Evolutionary conservation across 495 filamentous ascomycete genomes (phyloP).

Genomic region (Hypoxylon fuscum): DNA sequence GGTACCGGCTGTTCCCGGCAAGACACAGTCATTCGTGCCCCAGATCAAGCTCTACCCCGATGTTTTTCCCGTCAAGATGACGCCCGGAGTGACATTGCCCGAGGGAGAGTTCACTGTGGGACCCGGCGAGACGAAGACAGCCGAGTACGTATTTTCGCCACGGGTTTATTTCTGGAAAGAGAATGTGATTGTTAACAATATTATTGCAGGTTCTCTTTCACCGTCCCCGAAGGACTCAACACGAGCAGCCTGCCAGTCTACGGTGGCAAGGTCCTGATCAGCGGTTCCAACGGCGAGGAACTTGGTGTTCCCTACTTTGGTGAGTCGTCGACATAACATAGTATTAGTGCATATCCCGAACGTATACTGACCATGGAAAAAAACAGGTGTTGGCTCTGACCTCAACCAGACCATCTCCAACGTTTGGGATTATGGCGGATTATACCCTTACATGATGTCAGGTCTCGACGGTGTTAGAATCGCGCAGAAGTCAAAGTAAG

Average conservation of each 20-base stretch:
- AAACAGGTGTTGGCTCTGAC: conserved; percentile 22
- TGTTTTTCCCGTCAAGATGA: conserved; percentile 13
- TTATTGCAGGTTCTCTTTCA: conserved; percentile 16
- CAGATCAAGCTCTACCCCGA: conserved; percentile 13
- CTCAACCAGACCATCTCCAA: conserved; percentile 25
- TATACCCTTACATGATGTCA: conserved; percentile 22
- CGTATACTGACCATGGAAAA: conserved; percentile 14
- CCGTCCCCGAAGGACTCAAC: conserved; percentile 14
- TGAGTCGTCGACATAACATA: too few species aligned
- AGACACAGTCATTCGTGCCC: conserved; percentile 11
- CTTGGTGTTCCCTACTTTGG: conserved; percentile 48
- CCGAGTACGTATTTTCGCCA: conserved; percentile 10
- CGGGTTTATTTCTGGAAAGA: neutral
- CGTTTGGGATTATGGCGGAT: conserved; percentile 12
- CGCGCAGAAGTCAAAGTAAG: conserved; percentile 28
- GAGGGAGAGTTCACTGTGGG: conserved; percentile 11
- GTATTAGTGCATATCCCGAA: neutral
- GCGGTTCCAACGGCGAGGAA: conserved; percentile 43
- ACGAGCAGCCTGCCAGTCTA: conserved; percentile 43
- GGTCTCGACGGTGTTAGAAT: conserved; percentile 21
- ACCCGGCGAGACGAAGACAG: conserved; percentile 25
- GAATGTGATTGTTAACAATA: neutral
- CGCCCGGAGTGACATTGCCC: conserved; percentile 4
- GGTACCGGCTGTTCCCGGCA: conserved; percentile 3
- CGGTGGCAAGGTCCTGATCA: conserved; percentile 45